Percentiles rank a stretch among this genome's conserved stretches.
phyloP scores from a whole-genome alignment of 2,329 filamentous ascomycete genomes.

The Pestalotiopsis sp. region DNA sequence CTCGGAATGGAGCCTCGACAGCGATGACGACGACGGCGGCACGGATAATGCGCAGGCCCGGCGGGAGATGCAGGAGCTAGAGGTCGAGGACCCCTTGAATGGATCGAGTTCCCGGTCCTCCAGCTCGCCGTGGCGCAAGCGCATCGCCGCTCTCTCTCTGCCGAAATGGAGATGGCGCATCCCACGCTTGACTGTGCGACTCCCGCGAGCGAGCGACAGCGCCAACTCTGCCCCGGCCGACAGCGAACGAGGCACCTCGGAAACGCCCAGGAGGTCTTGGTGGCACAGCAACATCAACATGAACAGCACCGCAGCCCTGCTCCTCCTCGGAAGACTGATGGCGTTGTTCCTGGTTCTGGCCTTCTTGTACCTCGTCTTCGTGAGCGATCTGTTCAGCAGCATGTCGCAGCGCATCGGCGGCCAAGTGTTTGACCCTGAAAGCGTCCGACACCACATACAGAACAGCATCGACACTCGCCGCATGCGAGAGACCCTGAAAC shows the following conservation, averaged over 20 bases:
- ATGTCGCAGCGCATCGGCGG: constrained; percentile 63
- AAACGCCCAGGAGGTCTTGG: constrained; percentile 24
- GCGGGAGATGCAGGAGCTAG: constrained; percentile 85
- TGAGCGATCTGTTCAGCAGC: constrained; percentile 77
- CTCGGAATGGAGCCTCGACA: constrained; percentile 44
- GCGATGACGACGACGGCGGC: constrained; percentile 37
- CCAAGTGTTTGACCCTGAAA: constrained; percentile 81
- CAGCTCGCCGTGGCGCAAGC: constrained; percentile 50
- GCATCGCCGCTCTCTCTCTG: constrained; percentile 49
- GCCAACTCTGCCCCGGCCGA: constrained; percentile 19
- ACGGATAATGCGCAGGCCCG: constrained; percentile 67
- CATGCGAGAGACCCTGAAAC: constrained; percentile 72
- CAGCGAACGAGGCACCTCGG: constrained; percentile 16
- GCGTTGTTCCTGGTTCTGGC: constrained; percentile 74
- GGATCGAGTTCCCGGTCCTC: constrained; percentile 27
- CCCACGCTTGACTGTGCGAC: constrained; percentile 48
- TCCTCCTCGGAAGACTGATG: constrained; percentile 72
- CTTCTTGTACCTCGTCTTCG: constrained; percentile 81
- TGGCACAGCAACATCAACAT: constrained; percentile 41
- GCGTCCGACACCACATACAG: constrained; percentile 74
- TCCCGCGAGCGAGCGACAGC: constrained; percentile 39
- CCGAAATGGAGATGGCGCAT: constrained; percentile 57
- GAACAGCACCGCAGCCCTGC: constrained; percentile 44
- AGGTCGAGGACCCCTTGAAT: constrained; percentile 69
- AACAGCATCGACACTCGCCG: constrained; percentile 67